phyloP scores from a whole-genome alignment of 176 grass and related monocot genomes.

The Triticum dicoccoides region DNA sequence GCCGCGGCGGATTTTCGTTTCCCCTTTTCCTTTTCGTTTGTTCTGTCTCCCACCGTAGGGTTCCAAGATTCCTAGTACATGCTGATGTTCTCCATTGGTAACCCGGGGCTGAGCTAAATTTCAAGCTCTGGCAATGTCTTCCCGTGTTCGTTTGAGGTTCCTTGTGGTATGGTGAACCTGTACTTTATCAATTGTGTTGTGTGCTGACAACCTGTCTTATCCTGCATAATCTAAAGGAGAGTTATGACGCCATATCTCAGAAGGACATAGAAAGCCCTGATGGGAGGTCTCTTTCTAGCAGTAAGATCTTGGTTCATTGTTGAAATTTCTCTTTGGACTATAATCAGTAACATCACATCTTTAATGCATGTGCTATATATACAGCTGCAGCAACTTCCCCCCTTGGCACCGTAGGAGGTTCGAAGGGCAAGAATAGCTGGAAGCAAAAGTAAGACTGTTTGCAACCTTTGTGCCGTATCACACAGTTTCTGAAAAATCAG shows the following conservation, averaged over 20 bases:
- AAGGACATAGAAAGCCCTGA: slow-evolving; percentile 67
- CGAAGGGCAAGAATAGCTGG: slow-evolving; percentile 67
- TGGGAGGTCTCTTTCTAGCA: slow-evolving; percentile 45
- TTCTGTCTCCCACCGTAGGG: neutral
- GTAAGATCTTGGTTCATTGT: slow-evolving; percentile 50
- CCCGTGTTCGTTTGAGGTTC: neutral
- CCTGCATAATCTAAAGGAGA: slow-evolving; percentile 34
- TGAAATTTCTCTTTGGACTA: neutral
- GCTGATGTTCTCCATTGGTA: neutral
- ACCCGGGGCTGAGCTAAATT: neutral
- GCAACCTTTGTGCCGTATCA: slow-evolving; percentile 1
- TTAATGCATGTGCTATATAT: slow-evolving; percentile 2
- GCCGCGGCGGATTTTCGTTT: neutral
- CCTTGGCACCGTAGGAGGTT: slow-evolving; percentile 23
- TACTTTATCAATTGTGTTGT: slow-evolving; percentile 10
- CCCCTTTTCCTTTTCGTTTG: neutral
- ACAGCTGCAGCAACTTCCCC: slow-evolving; percentile 31
- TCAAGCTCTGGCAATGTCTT: neutral
- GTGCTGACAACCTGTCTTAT: slow-evolving; percentile 6
- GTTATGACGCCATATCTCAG: slow-evolving; percentile 39
- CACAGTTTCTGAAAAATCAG: slow-evolving; percentile 9
- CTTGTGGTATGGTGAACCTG: neutral
- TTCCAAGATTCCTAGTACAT: neutral
- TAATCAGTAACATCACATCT: neutral
- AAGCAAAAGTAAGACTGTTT: slow-evolving; percentile 72